Evolutionary conservation across 805 yeast species (phyloP), one percentile per base, ranked within the genome.

Genomic region (Ogataea trehaloabstinens): DNA sequence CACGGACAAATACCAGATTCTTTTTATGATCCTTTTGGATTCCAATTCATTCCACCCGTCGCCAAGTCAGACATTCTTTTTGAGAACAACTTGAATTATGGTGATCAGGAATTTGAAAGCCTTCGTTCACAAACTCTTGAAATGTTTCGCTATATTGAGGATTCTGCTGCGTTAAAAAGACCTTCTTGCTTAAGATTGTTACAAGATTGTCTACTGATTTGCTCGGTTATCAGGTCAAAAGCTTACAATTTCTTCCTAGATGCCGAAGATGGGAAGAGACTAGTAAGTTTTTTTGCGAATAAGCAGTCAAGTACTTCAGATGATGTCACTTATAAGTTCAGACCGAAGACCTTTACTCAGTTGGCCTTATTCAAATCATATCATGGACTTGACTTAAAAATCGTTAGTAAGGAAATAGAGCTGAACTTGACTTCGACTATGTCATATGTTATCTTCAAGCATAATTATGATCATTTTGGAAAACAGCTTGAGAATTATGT

Each of bases 141-240:
- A 11, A 21, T 40, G 19, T 45, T 55, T 19, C 13, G 40, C 8
- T 32, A 44, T n/a, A 25, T 50, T 3, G 51, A 51, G 29, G 35
- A 43, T 8, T 34, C 51, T 3, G 25, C 22, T n/a, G 33, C 33
- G n/a, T 28, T 37, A 10, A 37, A 38, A 11, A 31, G 44, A 18
- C 27, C 46, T 10, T 19, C 29, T 3, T 43, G 49, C 17, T 17
- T 34, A 16, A 35, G 36, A 28, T 35, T 52, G 20, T 19, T 59
- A 3, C 50, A 54, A 36, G 53, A 56, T n/a, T 55, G 66, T 29
- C 49, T 66, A 24, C 60, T 66, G 1, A 38, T 66, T 12, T 63
- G 55, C 38, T 61, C 58, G 42, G 32, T 67, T 0, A 42, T 72
- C 13, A 64, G 61, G 38, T 65, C 66, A 24, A 55, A 57, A 32